Percentiles rank a stretch among this genome's conserved stretches.
phyloP scores from a whole-genome alignment of 345 rosid species.

The Fremontodendron californicum region DNA sequence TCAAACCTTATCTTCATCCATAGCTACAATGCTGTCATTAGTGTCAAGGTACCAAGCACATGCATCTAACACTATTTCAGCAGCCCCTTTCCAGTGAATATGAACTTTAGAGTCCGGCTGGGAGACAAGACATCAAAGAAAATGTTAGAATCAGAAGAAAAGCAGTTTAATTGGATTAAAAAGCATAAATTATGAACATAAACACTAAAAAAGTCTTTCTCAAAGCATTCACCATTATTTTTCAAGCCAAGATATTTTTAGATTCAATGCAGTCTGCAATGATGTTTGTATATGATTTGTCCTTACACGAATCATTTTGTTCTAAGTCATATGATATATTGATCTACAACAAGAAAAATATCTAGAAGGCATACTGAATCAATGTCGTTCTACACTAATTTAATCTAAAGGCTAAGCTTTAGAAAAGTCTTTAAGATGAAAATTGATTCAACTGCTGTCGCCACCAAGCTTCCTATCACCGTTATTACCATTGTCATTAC shows the following conservation, averaged over 20 bases:
- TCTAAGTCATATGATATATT: not conserved
- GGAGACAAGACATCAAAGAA: not conserved
- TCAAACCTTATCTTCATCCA: slow-evolving; percentile 67
- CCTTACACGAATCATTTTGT: not conserved
- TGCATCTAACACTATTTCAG: slow-evolving; percentile 83
- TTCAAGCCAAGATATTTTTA: not conserved
- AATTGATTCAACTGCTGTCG: not conserved
- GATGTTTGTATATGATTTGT: not conserved
- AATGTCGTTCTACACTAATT: not conserved
- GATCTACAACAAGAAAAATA: not conserved
- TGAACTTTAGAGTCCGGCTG: slow-evolving; percentile 67
- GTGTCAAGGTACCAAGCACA: slow-evolving; percentile 64
- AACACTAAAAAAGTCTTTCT: not conserved
- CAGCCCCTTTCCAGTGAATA: slow-evolving; percentile 99
- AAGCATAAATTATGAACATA: not conserved
- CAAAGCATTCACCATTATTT: not conserved
- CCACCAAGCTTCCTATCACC: not conserved
- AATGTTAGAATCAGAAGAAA: not conserved
- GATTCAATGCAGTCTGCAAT: not conserved
- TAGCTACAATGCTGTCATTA: slow-evolving; percentile 40
- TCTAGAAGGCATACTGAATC: not conserved
- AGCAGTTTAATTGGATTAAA: not conserved
- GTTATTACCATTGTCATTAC: not conserved
- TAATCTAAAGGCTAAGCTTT: not conserved
- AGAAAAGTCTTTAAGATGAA: not conserved